phyloP scores from a whole-genome alignment of 2,329 filamentous ascomycete genomes.

The Botrytis paeoniae region DNA sequence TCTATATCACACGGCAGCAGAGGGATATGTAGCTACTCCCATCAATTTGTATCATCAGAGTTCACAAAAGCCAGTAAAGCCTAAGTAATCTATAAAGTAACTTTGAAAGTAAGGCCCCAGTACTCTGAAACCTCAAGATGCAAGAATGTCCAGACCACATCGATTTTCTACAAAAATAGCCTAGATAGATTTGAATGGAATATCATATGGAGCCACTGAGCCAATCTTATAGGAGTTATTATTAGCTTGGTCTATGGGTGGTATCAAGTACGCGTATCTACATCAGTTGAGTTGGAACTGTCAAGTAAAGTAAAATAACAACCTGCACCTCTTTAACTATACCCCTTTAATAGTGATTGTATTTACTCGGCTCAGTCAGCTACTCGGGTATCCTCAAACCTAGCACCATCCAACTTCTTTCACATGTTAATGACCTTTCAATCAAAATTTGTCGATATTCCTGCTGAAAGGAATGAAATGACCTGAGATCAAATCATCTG shows the following conservation, averaged over 20 bases:
- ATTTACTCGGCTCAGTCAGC: background rate
- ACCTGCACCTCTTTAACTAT: background rate
- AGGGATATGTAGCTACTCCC: background rate
- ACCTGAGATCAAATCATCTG: conserved; percentile 17
- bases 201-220: background rate
- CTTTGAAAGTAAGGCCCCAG: background rate
- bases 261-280: background rate
- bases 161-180: background rate
- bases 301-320: background rate
- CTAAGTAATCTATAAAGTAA: background rate
- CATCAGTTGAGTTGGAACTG: background rate
- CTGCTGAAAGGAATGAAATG: background rate
- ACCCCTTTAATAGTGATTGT: background rate
- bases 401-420: background rate
- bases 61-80: background rate
- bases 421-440: background rate
- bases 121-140: background rate
- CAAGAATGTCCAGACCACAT: background rate
- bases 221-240: background rate
- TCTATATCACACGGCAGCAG: background rate
- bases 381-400: background rate
- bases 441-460: background rate
- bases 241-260: background rate
- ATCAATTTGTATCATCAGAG: background rate
- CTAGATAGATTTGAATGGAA: background rate